Percentiles rank a stretch among this genome's conserved stretches.
Conservation (phyloP, 768 basidiomycete species). For the Scleroderma citrinum region DNA sequence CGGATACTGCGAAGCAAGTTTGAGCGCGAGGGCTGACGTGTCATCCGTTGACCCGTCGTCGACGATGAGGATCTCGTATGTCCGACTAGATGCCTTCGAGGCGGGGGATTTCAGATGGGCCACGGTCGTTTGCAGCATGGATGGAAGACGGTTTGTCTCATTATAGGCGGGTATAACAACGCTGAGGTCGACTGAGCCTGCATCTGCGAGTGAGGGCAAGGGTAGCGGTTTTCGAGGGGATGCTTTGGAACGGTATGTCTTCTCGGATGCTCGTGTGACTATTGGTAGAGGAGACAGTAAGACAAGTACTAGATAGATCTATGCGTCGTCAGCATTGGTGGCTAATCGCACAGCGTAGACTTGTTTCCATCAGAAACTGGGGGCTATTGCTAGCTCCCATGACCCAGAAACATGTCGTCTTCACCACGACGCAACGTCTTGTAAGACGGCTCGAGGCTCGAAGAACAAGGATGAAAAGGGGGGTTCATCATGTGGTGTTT, state of each 20-base stretch:
- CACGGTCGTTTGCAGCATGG: constrained; percentile 77
- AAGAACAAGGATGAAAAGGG: constrained; percentile 95
- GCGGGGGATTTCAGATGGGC: constrained; percentile 46
- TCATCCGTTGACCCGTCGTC: constrained; percentile 86
- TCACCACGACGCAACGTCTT: constrained; percentile 49
- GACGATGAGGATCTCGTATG: constrained; percentile 79
- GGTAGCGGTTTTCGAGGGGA: constrained; percentile 50
- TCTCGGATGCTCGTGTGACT: constrained; percentile 59
- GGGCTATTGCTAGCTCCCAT: constrained; percentile 35
- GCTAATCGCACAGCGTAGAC: constrained; percentile 4
- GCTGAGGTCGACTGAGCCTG: constrained; percentile 61
- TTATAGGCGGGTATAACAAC: constrained; percentile 92
- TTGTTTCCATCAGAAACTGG: constrained; percentile 30
- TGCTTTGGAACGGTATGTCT: constrained; percentile 54
- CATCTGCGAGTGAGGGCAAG: constrained; percentile 50
- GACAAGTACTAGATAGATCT: constrained; percentile 69
- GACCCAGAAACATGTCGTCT: constrained; percentile 58
- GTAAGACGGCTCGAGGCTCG: constrained; percentile 57
- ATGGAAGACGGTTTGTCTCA: constrained; percentile 74
- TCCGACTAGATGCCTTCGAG: constrained; percentile 37
- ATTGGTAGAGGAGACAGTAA: constrained; percentile 71
- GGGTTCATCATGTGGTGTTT: constrained; percentile 47
- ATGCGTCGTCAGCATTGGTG: constrained; percentile 16
- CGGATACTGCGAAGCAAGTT: constrained; percentile 52
- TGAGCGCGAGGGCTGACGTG: constrained; percentile 60